Base-by-base conservation (phyloP, 805 yeast genomes). In the Ascoidea asiatica region DNA sequence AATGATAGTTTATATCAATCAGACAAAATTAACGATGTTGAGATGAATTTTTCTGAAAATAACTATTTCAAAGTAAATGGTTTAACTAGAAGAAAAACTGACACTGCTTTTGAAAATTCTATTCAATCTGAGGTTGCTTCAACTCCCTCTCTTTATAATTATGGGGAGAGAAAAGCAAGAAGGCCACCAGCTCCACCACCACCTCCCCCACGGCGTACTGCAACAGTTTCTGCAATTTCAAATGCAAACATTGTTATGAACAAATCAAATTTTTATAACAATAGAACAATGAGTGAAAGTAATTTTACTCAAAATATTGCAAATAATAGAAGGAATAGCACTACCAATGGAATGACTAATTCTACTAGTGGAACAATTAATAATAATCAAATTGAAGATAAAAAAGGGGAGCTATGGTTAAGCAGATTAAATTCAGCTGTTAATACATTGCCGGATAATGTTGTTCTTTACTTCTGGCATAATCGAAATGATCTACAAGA, bases 381-480 rank as follows among this genome's bases (percentile, higher is more conserved):
- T 3, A 22, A 40, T 19, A 47, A 45, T 7, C 50, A 47, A 38
- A 40, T 45, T 15, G 40, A 43, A n/a, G 52, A 49, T 39, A 21
- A 41, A 15, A 49, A 40, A 35, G 52, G 47, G 4, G 50, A 49
- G 36, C 6, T 38, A 11, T 49, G 52, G 52, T 29, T 49, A 15
- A 42, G 39, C 18, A 47, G 43, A 19, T 29, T 49, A 11, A 39
- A 36, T 3, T 19, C 17, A 11, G 44, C 42, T 5, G 8, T 49
- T n/a, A 40, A 45, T 17, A 17, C 39, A 13, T 40, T 49, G 35
- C 44, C 49, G 18, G 50, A 44, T 22, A 21, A 44, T 21, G 44
- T 47, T 15, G 39, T 40, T 19, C 21, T 49, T 6, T 43, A 39
- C 42, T 45, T 49, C 21, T 49, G 52, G 52, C 18, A 44, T 11